A percentile compares a stretch with the other conserved stretches of the same genome.
phyloP scores from a whole-genome alignment of 495 filamentous ascomycete genomes.

The Hyphodiscus hymeniophilus region DNA sequence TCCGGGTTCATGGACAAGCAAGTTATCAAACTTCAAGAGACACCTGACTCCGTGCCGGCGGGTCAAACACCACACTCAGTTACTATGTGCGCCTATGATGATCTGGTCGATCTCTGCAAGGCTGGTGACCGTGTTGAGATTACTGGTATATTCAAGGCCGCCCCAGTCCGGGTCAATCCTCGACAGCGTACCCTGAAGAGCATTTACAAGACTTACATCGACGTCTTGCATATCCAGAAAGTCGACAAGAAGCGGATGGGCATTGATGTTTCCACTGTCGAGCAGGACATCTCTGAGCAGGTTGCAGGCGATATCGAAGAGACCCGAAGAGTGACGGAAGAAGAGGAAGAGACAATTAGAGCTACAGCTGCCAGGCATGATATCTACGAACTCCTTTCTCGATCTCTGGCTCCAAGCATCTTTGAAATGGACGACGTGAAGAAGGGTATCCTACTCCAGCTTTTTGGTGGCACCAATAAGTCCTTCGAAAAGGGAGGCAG shows the following conservation, averaged over 20 bases:
- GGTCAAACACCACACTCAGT: constrained; percentile 98
- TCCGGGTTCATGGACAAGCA: constrained; percentile 95
- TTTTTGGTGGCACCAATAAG: constrained; percentile 99
- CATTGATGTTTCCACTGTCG: constrained; percentile 81
- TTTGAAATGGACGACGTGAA: constrained; percentile 99
- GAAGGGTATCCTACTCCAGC: constrained; percentile 91
- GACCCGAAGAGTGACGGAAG: constrained; percentile 73
- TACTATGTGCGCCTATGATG: constrained; percentile 92
- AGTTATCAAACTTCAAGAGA: constrained; percentile 97
- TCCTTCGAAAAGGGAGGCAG: constrained; percentile 93
- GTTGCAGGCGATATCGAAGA: constrained; percentile 69
- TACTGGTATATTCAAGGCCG: constrained; percentile 93
- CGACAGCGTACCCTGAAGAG: constrained; percentile 86
- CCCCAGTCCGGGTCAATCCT: constrained; percentile 90
- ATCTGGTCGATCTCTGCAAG: constrained; percentile 94
- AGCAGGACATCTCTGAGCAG: constrained; percentile 74
- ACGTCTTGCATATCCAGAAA: constrained; percentile 93
- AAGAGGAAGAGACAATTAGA: constrained; percentile 86
- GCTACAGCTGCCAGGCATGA: constrained; percentile 72
- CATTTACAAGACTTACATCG: constrained; percentile 96
- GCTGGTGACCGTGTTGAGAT: constrained; percentile 94
- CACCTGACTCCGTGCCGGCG: constrained; percentile 86
- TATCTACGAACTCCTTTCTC: constrained; percentile 86
- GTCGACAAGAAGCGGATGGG: constrained; percentile 90
- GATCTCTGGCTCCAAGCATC: constrained; percentile 87